Conservation (phyloP, 805 yeast species). For the Torulaspora franciscae region DNA sequence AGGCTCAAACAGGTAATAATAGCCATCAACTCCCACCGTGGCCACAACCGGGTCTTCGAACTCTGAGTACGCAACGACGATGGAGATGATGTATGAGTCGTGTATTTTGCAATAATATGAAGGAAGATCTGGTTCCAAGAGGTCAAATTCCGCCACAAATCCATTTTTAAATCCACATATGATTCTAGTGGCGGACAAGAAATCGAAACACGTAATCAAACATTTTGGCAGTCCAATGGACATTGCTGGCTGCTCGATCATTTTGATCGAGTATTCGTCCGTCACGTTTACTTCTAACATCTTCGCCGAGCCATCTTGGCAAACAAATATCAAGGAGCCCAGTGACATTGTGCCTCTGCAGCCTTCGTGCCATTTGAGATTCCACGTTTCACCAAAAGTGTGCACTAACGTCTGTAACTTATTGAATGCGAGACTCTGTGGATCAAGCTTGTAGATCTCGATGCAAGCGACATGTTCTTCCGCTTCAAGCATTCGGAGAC, state of each 20-base stretch:
- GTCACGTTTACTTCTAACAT: slow-evolving; percentile 38
- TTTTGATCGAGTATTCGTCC: slow-evolving; percentile 12
- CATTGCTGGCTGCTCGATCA: slow-evolving; percentile 25
- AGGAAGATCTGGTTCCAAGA: slow-evolving; percentile 35
- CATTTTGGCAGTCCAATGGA: slow-evolving; percentile 27
- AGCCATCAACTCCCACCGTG: slow-evolving; percentile 43
- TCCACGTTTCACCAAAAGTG: slow-evolving; percentile 43
- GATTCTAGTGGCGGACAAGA: slow-evolving; percentile 41
- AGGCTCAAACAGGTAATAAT: slow-evolving; percentile 36
- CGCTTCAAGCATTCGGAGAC: slow-evolving; percentile 29
- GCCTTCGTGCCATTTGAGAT: slow-evolving; percentile 36
- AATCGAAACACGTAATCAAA: slow-evolving; percentile 46
- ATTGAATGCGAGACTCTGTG: slow-evolving; percentile 26
- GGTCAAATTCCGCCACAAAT: slow-evolving; percentile 50
- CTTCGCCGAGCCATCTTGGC: slow-evolving; percentile 55
- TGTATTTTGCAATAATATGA: slow-evolving; percentile 39
- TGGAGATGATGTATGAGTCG: slow-evolving; percentile 36
- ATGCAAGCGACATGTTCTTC: slow-evolving; percentile 39
- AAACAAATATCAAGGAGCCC: slow-evolving; percentile 48
- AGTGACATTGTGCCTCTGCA: slow-evolving; percentile 21
- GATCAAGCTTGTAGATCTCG: slow-evolving; percentile 42
- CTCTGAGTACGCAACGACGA: slow-evolving; percentile 36
- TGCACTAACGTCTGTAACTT: slow-evolving; percentile 36
- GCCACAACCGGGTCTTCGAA: slow-evolving; percentile 34
- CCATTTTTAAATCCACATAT: slow-evolving; percentile 60